Evolutionary conservation across 2,329 filamentous ascomycete genomes (phyloP), one percentile per base, ranked within the genome.

Genomic region (Trichoderma pleuroti): DNA sequence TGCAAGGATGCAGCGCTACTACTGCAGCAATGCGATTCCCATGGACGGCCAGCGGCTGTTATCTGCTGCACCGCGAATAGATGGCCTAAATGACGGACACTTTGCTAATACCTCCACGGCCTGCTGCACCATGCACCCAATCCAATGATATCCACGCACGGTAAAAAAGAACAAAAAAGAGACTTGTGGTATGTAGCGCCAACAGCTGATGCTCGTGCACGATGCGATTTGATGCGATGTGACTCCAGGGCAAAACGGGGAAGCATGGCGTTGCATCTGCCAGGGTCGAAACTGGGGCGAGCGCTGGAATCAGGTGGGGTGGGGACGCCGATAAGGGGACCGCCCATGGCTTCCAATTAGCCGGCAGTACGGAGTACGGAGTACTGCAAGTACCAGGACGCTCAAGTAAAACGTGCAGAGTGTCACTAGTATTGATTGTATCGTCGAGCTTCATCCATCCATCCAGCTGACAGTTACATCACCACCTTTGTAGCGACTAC

Each of bases 221-320:
- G 61, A 63, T 61, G 57, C 39, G 18, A 28, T 28, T 28, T 28
- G 26, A 30, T 49, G 42, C n/a, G 46, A 49, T 49, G 46, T 14
- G 46, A 10, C 26, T 63, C 60, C 24, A n/a, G 24, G 10, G 9
- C 32, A 18, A 52, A 26, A 26, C 11, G 32, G 16, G 30, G 62
- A 16, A 66, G 18, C 63, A 34, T 21, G n/a, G 28, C 32, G 42
- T 66, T 46, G 52, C 54, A 36, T 46, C 34, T 67, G 36, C 52
- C 63, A 39, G 49, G 34, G 30, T 56, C 56, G 52, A 26, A 28
- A 36, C 54, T 42, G 63, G 49, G 34, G 56, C 28, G 56, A 59
- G 39, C 66, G 66, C 66, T 61, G 66, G 66, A 52, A 68, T 49
- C 39, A 52, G 66, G 66, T 61, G 66, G 66, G 28, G 66, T 68